Evolutionary conservation across 805 yeast genomes (phyloP).

Genomic region (Saccharomycopsis sp.): DNA sequence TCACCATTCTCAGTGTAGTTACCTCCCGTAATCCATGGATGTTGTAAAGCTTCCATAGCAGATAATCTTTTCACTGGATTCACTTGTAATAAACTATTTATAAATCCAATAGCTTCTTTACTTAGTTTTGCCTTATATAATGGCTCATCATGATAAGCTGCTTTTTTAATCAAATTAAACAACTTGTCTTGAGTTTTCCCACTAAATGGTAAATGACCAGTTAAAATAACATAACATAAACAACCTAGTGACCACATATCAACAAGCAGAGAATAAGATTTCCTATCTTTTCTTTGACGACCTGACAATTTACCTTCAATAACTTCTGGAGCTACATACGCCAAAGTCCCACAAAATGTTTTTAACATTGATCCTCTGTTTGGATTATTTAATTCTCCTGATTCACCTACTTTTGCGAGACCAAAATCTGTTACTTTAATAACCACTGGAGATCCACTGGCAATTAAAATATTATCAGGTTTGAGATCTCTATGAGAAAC

Average conservation of each 20-base stretch:
- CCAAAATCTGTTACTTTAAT: slow-evolving; percentile 97
- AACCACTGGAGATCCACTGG: slow-evolving; percentile 69
- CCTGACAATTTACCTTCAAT: slow-evolving; percentile 31
- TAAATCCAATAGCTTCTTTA: slow-evolving; percentile 58
- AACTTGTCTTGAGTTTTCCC: slow-evolving; percentile 85
- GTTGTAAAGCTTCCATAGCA: slow-evolving; percentile 66
- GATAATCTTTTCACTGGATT: slow-evolving; percentile 65
- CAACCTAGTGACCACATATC: slow-evolving; percentile 99
- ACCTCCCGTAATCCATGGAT: slow-evolving; percentile 93
- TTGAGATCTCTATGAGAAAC: slow-evolving; percentile 95
- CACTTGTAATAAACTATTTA: slow-evolving; percentile 60
- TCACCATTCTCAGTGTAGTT: slow-evolving; percentile 8
- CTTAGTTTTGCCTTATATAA: slow-evolving; percentile 58
- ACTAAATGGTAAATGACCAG: slow-evolving; percentile 91
- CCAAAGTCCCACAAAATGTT: slow-evolving; percentile 95
- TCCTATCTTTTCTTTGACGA: slow-evolving; percentile 17
- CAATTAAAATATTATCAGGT: slow-evolving; percentile 90
- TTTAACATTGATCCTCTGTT: slow-evolving; percentile 67
- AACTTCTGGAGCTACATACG: slow-evolving; percentile 96
- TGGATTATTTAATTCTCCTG: neutral
- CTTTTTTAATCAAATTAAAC: slow-evolving; percentile 63
- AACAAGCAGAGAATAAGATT: slow-evolving; percentile 67
- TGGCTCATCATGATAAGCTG: slow-evolving; percentile 72
- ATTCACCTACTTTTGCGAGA: slow-evolving; percentile 57
- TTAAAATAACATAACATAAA: slow-evolving; percentile 77